phyloP scores from a whole-genome alignment of 2,329 filamentous ascomycete species.

The Ophiostoma ips region DNA sequence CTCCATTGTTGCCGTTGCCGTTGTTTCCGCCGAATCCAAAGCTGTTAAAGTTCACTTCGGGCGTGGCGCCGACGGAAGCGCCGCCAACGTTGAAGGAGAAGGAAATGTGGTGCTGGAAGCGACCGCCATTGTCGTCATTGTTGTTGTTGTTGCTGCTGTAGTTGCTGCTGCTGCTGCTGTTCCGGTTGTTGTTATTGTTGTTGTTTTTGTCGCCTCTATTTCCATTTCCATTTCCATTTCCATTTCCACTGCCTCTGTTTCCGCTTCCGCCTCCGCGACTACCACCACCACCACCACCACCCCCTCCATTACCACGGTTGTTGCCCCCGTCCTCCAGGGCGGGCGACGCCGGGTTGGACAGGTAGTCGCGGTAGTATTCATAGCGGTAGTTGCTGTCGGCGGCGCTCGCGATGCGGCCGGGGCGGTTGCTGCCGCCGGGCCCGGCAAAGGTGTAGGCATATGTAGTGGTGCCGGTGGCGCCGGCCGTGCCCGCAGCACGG shows the following conservation, averaged over 20 bases:
- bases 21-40: not conserved
- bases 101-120: not conserved
- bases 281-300: not conserved
- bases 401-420: constrained; percentile 1
- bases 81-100: not conserved
- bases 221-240: not conserved
- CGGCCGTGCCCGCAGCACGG: not conserved
- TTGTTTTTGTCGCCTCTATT: no score
- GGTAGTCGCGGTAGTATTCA: constrained; percentile 9
- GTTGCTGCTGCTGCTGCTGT: not conserved
- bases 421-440: not conserved
- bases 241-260: no score
- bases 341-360: constrained; percentile 5
- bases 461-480: constrained; percentile 1
- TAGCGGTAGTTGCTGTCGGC: constrained; percentile 8
- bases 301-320: not conserved
- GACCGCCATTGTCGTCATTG: no score
- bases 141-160: not conserved
- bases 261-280: not conserved
- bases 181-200: not conserved
- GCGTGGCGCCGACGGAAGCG: not conserved
- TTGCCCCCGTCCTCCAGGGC: not conserved
- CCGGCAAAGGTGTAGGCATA: not conserved
- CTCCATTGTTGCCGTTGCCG: no score
- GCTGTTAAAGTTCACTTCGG: not conserved